A percentile compares a stretch with the other conserved stretches of the same genome.
Conservation (phyloP, 371 early-diverging fungal genomes). For the Actinomucor elegans region DNA sequence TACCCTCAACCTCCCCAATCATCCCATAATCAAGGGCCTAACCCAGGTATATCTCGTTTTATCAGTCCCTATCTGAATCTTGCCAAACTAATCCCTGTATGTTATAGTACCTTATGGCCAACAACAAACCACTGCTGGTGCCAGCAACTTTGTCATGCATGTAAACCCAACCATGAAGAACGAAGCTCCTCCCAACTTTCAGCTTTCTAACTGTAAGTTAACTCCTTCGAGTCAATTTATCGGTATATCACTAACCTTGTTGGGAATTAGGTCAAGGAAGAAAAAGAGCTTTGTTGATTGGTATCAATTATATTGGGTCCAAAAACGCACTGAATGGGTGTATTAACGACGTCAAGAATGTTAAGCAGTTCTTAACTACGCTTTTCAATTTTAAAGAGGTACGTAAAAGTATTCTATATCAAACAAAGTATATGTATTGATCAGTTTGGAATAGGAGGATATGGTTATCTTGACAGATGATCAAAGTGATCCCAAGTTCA, state of each 20-base stretch:
- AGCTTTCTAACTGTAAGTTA: constrained; percentile 66
- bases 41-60: constrained; percentile 7
- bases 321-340: constrained; percentile 73
- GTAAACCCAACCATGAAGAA: constrained; percentile 31
- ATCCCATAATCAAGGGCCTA: constrained; percentile 16
- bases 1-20: constrained; percentile 29
- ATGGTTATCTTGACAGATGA: constrained; percentile 91
- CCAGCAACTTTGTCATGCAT: constrained; percentile 27
- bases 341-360: constrained; percentile 90
- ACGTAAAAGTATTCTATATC: neutral
- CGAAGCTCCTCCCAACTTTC: constrained; percentile 42
- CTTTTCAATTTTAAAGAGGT: constrained; percentile 66
- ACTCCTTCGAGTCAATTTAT: constrained; percentile 1
- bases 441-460: constrained; percentile 39
- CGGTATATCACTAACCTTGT: too few relatives aligned
- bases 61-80: too few relatives aligned
- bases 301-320: constrained; percentile 89
- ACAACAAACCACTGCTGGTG: constrained; percentile 3
- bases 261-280: constrained; percentile 48
- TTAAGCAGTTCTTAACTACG: constrained; percentile 70
- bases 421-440: neutral
- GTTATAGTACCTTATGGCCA: constrained; percentile 22
- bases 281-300: constrained; percentile 83
- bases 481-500: constrained; percentile 59
- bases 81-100: too few relatives aligned